Base-by-base conservation (phyloP, 1,284 basidiomycete genomes). In the Puccinia sorghi region DNA sequence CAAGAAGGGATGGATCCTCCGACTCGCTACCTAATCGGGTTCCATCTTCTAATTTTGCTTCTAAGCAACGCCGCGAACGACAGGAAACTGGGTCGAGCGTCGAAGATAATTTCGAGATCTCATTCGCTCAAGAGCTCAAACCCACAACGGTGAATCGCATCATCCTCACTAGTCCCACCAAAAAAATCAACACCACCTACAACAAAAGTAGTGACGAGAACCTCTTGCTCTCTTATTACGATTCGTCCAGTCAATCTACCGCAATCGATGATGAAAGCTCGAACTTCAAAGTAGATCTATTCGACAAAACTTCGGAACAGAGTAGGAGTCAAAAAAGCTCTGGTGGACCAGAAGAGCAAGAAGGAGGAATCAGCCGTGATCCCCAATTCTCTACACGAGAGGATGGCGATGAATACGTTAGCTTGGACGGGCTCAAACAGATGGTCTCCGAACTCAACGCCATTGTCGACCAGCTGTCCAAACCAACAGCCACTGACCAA, bases 11-110 rank as follows among this genome's bases (percentile, higher is more conserved):
- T 20, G 59, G 59, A 20, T 61, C 59, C 1, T 39, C 39, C 37
- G 59, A 61, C 59, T 61, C 59, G 27, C 59, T 61, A 37, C 20
- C 17, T 15, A 61, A 61, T 20, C 59, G 8, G 17, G 32, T 32
- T 32, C 4, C 32, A 32, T 32, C 32, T 32, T 32, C 1, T 32
- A 4, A 20, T 7, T 9, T 61, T 61, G 32, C 59, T n/a, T 61
- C 59, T 2, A 61, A 61, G 27, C 59, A 39, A 5, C 41, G 27
- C 20, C 64, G 46, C 32, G 64, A 67, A 22, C 12, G 64, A 32
- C 41, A 67, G 41, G 64, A 67, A 67, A 67, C 64, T 27, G 43
- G 46, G 27, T 50, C 64, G 64, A 67, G 64, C 48, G 41, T 67
- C 7, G 46, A 48, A 1, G 46, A 50, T 48, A 50, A 46, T 27